These are phyloP conservation scores for Hydrangea macrophylla DNA, from an alignment of 148 eudicot genomes.

Conservation along the genomic window DNA sequence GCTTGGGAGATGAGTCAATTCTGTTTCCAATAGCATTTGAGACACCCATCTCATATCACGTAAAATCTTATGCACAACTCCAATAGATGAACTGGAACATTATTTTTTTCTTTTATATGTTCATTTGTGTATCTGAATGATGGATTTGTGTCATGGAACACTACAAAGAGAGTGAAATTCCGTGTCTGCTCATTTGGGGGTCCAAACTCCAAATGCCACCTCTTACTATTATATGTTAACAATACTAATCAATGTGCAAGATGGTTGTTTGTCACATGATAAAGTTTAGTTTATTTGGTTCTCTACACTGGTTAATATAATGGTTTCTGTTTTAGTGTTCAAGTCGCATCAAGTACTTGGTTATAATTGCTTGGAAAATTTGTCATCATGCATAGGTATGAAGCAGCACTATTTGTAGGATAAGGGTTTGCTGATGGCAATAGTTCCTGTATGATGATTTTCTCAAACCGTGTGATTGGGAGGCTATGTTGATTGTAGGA, in stretches of 20 bases:
- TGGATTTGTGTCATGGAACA: constrained; percentile 4
- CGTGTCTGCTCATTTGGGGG: background rate
- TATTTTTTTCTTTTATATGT: background rate
- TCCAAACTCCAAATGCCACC: too few species aligned
- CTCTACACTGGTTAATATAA: background rate
- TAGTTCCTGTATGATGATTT: background rate
- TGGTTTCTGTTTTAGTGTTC: background rate
- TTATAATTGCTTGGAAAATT: too few species aligned
- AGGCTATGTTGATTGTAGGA: too few species aligned
- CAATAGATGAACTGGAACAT: background rate
- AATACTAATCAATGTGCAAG: background rate
- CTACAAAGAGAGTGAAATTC: background rate
- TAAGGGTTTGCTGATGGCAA: background rate
- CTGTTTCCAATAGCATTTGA: background rate
- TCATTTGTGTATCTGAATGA: background rate
- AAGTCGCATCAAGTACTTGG: too few species aligned
- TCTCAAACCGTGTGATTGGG: too few species aligned
- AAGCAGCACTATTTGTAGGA: background rate
- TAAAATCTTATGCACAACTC: background rate
- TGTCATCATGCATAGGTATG: background rate
- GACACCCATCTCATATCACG: background rate
- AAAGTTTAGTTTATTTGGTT: background rate
- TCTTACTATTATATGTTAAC: background rate
- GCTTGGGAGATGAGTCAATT: constrained; percentile 3
- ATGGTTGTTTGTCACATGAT: background rate